These are phyloP conservation scores for Heterobasidion parviporum DNA, from an alignment of 1,284 basidiomycete genomes.

Conservation along the genomic window DNA sequence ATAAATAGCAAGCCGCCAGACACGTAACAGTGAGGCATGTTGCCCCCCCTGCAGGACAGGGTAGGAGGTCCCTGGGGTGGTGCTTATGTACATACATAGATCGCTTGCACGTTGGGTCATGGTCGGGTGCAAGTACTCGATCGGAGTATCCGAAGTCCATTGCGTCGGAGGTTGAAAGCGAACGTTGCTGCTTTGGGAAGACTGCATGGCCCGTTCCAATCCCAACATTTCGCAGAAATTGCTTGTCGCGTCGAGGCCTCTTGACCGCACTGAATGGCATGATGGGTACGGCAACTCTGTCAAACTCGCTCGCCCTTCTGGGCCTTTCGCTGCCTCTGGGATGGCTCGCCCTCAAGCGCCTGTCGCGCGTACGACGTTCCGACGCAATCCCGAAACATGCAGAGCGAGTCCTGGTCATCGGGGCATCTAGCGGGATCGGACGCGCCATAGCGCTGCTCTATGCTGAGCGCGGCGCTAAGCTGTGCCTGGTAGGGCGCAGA, in stretches of 20 bases:
- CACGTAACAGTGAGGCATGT: too few species aligned
- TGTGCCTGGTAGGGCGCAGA: conserved; percentile 75
- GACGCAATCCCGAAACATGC: background rate
- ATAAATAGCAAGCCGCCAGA: too few species aligned
- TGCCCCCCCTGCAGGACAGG: too few species aligned
- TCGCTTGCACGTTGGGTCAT: too few species aligned
- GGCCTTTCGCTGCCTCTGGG: background rate
- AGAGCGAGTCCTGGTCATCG: conserved; percentile 78
- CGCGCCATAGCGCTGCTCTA: conserved; percentile 67
- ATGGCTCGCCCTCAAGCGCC: background rate
- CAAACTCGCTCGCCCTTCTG: background rate
- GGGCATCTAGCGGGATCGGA: conserved; percentile 82
- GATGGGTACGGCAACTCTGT: background rate
- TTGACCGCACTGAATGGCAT: background rate
- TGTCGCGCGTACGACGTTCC: background rate
- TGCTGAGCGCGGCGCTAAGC: conserved; percentile 61
- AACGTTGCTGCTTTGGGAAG: too few species aligned
- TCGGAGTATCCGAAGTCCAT: too few species aligned
- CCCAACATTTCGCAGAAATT: too few species aligned
- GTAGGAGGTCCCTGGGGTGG: too few species aligned
- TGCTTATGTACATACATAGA: too few species aligned
- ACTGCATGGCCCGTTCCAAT: too few species aligned
- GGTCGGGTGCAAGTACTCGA: too few species aligned
- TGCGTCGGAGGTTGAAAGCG: too few species aligned
- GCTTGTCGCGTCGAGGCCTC: background rate